phyloP scores from a whole-genome alignment of 129 eudicot species.

The Dittrichia graveolens region DNA sequence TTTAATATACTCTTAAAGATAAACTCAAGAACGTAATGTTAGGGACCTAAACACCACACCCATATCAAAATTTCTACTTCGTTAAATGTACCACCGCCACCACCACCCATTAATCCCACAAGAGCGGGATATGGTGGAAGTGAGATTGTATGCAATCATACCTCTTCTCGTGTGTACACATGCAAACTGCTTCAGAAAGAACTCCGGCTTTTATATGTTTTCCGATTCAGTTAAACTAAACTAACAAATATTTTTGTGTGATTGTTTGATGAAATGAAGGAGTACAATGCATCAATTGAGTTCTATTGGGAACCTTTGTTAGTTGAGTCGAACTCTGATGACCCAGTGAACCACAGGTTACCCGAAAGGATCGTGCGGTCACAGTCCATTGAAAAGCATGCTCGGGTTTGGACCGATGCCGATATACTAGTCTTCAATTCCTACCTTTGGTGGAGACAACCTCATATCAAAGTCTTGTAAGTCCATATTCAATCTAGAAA shows the following conservation, averaged over 20 bases:
- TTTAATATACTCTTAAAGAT: no score
- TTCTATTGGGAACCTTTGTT: constrained; percentile 79
- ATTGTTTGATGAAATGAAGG: constrained; percentile 41
- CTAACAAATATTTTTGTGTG: not conserved
- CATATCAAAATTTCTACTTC: no score
- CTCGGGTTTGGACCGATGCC: constrained; percentile 62
- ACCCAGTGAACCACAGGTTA: constrained; percentile 56
- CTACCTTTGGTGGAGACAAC: constrained; percentile 71
- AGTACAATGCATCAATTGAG: constrained; percentile 63
- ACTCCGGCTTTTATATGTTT: no score
- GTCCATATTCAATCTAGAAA: constrained; percentile 23
- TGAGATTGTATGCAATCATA: no score
- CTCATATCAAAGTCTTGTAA: constrained; percentile 65
- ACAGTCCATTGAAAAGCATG: constrained; percentile 68
- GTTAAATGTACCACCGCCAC: no score
- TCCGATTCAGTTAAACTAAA: no score
- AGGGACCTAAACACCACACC: no score
- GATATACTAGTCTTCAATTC: constrained; percentile 65
- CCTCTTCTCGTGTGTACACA: no score
- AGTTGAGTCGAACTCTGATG: constrained; percentile 74
- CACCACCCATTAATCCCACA: no score
- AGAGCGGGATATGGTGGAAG: no score
- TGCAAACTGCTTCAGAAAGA: no score
- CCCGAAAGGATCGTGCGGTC: constrained; percentile 63
- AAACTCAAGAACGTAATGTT: no score